Conservation (phyloP, 2,329 filamentous ascomycete genomes). For the Sodiomyces alkalinus region DNA sequence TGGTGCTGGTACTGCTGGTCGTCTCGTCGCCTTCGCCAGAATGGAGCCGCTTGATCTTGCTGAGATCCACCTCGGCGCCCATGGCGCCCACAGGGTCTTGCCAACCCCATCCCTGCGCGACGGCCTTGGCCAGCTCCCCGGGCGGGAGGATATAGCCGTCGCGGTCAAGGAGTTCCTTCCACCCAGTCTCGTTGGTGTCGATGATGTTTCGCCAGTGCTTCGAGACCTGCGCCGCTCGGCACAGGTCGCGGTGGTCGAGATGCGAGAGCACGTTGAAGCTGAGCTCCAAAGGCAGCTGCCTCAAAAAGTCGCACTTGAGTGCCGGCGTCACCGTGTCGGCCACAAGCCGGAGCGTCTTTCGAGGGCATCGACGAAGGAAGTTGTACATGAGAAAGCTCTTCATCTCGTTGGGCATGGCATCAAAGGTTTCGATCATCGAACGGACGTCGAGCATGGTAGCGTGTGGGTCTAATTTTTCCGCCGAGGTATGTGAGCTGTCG, state of each 20-base stretch:
- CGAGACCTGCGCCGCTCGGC: constrained; percentile 81
- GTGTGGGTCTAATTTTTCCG: constrained; percentile 15
- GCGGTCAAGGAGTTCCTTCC: constrained; percentile 80
- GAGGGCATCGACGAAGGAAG: constrained; percentile 72
- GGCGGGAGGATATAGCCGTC: constrained; percentile 68
- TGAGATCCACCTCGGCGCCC: constrained; percentile 70
- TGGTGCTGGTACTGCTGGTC: constrained; percentile 16
- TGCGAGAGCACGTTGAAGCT: constrained; percentile 79
- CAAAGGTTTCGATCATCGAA: constrained; percentile 75
- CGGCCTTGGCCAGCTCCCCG: constrained; percentile 73
- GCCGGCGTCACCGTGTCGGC: constrained; percentile 87
- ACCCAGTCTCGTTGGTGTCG: constrained; percentile 86
- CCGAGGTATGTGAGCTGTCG: constrained; percentile 12
- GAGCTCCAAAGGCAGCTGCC: constrained; percentile 70
- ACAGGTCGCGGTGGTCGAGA: constrained; percentile 73
- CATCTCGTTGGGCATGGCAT: constrained; percentile 78
- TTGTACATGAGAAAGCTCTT: constrained; percentile 97
- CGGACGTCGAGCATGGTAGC: constrained; percentile 61
- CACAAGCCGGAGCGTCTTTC: constrained; percentile 78
- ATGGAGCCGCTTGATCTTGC: constrained; percentile 36
- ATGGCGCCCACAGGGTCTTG: constrained; percentile 67
- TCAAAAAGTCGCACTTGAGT: constrained; percentile 84
- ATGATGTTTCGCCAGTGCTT: constrained; percentile 86
- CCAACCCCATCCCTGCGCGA: constrained; percentile 93
- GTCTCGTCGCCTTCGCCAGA: constrained; percentile 38